phyloP scores from a whole-genome alignment of 257 asterid species.

The Nemophila menziesii region DNA sequence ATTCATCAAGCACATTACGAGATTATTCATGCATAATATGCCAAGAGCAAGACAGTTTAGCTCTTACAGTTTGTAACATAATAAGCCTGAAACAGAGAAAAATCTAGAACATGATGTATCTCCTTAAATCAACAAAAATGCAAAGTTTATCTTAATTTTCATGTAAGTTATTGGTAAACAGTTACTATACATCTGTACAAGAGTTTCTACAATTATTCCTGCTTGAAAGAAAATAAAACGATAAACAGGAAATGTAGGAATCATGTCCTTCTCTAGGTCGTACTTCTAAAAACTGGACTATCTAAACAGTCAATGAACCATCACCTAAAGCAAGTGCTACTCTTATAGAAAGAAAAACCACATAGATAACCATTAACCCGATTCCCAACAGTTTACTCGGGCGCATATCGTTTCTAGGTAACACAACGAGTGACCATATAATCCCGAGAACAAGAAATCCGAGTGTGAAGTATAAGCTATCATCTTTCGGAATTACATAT shows the following conservation, averaged over 20 bases:
- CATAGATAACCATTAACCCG: conserved; percentile 54
- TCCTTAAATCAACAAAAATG: neutral
- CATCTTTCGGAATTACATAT: conserved; percentile 41
- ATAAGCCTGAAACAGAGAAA: neutral
- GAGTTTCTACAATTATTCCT: conserved; percentile 1
- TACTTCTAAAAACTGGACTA: neutral
- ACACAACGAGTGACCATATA: conserved; percentile 52
- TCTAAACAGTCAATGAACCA: conserved; percentile 22
- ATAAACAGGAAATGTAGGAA: neutral
- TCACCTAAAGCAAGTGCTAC: conserved; percentile 42
- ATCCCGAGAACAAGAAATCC: conserved; percentile 44
- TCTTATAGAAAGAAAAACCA: conserved; percentile 40
- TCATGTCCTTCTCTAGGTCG: neutral
- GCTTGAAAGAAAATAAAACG: conserved; percentile 3
- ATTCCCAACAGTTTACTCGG: conserved; percentile 49
- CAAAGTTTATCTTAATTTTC: neutral
- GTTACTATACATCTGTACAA: conserved; percentile 11
- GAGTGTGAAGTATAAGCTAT: conserved; percentile 51
- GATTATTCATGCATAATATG: neutral
- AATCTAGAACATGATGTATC: neutral
- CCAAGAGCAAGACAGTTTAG: neutral
- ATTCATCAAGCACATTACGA: too few relatives aligned
- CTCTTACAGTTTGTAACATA: neutral
- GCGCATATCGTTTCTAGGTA: conserved; percentile 53
- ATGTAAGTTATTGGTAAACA: neutral